A percentile compares a stretch with the other conserved stretches of the same genome.
These are phyloP conservation scores for sunflower (Helianthus annuus) DNA, from an alignment of 129 eudicot genomes.

Conservation along the genomic window DNA sequence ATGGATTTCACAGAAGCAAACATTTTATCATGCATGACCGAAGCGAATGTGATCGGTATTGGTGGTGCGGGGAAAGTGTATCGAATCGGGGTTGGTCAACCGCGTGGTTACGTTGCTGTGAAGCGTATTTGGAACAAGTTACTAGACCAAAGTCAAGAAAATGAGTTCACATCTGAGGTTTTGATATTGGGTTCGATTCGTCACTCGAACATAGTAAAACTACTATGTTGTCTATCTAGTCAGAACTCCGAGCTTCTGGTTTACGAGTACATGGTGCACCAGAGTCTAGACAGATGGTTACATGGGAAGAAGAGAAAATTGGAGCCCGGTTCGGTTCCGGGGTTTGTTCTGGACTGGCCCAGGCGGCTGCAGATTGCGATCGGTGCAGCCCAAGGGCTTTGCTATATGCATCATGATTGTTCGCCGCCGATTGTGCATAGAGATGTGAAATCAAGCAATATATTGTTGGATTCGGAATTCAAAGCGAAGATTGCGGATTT, in stretches of 20 bases:
- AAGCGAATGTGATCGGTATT: slow-evolving; percentile 56
- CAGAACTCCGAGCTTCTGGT: slow-evolving; percentile 73
- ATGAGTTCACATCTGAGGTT: slow-evolving; percentile 76
- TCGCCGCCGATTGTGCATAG: slow-evolving; percentile 70
- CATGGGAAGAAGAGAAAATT: slow-evolving; percentile 57
- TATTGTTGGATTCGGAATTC: slow-evolving; percentile 64
- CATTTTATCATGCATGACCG: slow-evolving; percentile 55
- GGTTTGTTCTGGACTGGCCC: slow-evolving; percentile 61
- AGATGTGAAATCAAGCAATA: slow-evolving; percentile 80
- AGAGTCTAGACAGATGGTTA: slow-evolving; percentile 82
- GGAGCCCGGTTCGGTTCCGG: slow-evolving; percentile 28
- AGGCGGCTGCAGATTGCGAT: slow-evolving; percentile 66
- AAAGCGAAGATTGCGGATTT: slow-evolving; percentile 74
- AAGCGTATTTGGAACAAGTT: slow-evolving; percentile 63
- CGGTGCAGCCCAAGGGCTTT: slow-evolving; percentile 76
- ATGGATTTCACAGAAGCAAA: slow-evolving; percentile 62
- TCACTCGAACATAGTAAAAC: slow-evolving; percentile 84
- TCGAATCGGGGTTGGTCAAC: slow-evolving; percentile 45
- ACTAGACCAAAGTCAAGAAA: slow-evolving; percentile 43
- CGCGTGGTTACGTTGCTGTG: slow-evolving; percentile 69
- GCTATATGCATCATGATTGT: slow-evolving; percentile 83
- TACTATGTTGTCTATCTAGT: slow-evolving; percentile 72
- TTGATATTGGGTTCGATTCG: slow-evolving; percentile 70
- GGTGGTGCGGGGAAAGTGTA: slow-evolving; percentile 90
- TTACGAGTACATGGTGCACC: slow-evolving; percentile 89